phyloP scores from a whole-genome alignment of 768 basidiomycete species.

The Tylopilus balloui region DNA sequence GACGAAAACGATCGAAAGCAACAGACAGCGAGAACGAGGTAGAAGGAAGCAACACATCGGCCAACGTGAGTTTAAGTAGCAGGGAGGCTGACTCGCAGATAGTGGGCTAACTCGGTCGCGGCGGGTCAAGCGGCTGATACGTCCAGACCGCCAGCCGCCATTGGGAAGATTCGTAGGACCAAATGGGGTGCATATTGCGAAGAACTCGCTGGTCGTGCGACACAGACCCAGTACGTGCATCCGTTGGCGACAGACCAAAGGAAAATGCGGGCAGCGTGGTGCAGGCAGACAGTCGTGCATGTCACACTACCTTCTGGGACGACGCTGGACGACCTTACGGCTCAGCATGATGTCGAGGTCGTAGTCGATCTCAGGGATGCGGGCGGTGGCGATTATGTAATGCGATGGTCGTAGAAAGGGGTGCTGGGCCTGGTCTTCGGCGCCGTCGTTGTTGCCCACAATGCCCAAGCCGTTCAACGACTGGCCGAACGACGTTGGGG shows the following conservation, averaged over 20 bases:
- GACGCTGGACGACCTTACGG: too few species aligned
- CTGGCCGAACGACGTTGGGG: conserved; percentile 31
- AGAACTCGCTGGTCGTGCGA: too few species aligned
- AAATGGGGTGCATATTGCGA: too few species aligned
- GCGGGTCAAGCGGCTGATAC: conserved; percentile 5
- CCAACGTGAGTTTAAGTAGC: conserved; percentile 4
- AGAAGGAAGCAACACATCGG: conserved; percentile 12
- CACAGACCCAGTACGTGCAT: too few species aligned
- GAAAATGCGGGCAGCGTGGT: too few species aligned
- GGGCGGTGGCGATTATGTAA: neutral
- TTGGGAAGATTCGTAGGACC: neutral
- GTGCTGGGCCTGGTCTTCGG: too few species aligned
- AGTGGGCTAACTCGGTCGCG: neutral
- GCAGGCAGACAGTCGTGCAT: too few species aligned
- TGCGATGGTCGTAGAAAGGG: neutral
- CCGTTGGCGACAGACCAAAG: too few species aligned
- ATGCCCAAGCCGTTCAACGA: conserved; percentile 28
- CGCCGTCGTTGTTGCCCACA: neutral
- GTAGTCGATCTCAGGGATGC: too few species aligned
- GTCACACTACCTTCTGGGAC: too few species aligned
- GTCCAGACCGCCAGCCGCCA: neutral
- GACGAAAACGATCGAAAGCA: conserved; percentile 9
- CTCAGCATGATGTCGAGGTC: too few species aligned
- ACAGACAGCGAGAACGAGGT: conserved; percentile 5
- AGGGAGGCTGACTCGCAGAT: conserved; percentile 20